These are phyloP conservation scores for Rhizopogon hawkerae DNA, from an alignment of 1,284 basidiomycete species.

Conservation along the genomic window DNA sequence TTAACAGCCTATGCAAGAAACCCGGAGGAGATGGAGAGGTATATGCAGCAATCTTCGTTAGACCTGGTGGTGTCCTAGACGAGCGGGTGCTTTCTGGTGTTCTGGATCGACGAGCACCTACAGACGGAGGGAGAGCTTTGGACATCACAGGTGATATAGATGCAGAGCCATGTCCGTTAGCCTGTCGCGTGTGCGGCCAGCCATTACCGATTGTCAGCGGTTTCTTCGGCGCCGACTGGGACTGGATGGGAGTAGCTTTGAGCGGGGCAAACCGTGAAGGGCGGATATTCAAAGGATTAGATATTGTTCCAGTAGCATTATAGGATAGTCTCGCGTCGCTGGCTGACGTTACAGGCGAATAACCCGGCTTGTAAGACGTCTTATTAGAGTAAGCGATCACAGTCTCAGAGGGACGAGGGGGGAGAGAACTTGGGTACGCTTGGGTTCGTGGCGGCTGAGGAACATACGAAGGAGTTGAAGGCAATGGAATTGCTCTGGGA, in stretches of 20 bases:
- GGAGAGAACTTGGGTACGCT: slow-evolving; percentile 9
- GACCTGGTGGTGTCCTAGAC: slow-evolving; percentile 26
- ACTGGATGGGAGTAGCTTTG: slow-evolving; percentile 5
- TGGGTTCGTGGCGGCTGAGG: slow-evolving; percentile 10
- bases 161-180: slow-evolving; percentile 15
- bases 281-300: slow-evolving; percentile 44
- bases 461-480: slow-evolving; percentile 9
- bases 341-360: slow-evolving; percentile 25
- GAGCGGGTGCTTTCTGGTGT: slow-evolving; percentile 28
- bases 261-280: slow-evolving; percentile 28
- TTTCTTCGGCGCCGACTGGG: slow-evolving; percentile 16
- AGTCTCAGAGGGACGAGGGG: slow-evolving; percentile 15
- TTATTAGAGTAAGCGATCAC: slow-evolving; percentile 8
- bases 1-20: slow-evolving; percentile 25
- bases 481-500: neutral
- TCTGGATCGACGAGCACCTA: slow-evolving; percentile 15
- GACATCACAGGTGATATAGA: slow-evolving; percentile 1
- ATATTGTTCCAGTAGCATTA: slow-evolving; percentile 32
- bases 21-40: slow-evolving; percentile 32
- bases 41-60: slow-evolving; percentile 30
- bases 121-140: slow-evolving; percentile 13
- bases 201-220: slow-evolving; percentile 27
- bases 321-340: slow-evolving; percentile 33
- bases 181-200: slow-evolving; percentile 27
- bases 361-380: slow-evolving; percentile 8